A percentile compares a stretch with the other conserved stretches of the same genome.
phyloP scores from a whole-genome alignment of 495 filamentous ascomycete species.

The Collariella sp. region DNA sequence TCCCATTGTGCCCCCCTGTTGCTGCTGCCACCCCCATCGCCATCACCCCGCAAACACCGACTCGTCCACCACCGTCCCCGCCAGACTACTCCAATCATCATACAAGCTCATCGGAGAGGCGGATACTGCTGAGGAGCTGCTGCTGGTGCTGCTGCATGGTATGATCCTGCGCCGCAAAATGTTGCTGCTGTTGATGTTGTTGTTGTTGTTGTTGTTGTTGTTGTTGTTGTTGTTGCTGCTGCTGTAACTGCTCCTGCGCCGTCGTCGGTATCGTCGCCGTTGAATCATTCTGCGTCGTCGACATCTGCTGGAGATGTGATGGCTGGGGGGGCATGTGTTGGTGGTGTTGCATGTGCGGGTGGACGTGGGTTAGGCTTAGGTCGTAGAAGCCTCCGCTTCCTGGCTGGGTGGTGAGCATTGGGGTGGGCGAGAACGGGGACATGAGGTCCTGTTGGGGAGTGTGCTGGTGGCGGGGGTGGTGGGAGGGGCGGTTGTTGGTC shows the following conservation, averaged over 20 bases:
- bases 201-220: slow-evolving; percentile 31
- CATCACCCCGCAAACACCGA: slow-evolving; percentile 10
- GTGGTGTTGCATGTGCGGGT: slow-evolving; percentile 11
- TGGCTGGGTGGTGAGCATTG: neutral
- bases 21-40: slow-evolving; percentile 13
- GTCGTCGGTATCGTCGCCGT: slow-evolving; percentile 7
- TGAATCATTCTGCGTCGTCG: slow-evolving; percentile 4
- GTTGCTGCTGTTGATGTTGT: slow-evolving; percentile 8
- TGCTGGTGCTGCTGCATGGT: slow-evolving; percentile 1
- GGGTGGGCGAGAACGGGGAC: slow-evolving; percentile 1
- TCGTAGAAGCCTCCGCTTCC: slow-evolving; percentile 11
- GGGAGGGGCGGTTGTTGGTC: slow-evolving; percentile 2
- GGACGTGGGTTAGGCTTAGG: slow-evolving; percentile 9
- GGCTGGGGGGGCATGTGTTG: too few relatives aligned
- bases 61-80: slow-evolving; percentile 24
- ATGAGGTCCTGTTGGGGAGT: neutral
- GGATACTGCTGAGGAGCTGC: slow-evolving; percentile 4
- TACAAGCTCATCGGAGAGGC: slow-evolving; percentile 9
- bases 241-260: neutral
- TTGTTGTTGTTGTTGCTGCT: slow-evolving; percentile 19
- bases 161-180: neutral
- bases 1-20: neutral
- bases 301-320: neutral
- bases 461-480: slow-evolving; percentile 1
- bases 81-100: slow-evolving; percentile 27